Evolutionary conservation across 306 rosid species (phyloP).

Genomic region (Vigna nakashimae): DNA sequence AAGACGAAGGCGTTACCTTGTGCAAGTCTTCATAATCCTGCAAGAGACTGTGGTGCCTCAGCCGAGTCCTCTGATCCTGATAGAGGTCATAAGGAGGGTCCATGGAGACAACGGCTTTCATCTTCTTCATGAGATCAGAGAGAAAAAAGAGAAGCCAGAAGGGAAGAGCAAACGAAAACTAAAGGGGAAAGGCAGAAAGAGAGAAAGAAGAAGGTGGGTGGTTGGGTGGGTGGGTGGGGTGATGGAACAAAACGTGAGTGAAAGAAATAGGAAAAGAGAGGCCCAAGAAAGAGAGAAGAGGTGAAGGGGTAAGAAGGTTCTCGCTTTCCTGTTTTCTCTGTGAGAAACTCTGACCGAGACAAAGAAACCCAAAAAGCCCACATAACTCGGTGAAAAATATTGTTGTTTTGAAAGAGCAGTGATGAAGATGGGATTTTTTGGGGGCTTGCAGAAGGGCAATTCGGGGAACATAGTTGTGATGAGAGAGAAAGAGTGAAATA

Average conservation of each 20-base stretch:
- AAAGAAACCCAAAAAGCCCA: constrained; percentile 93
- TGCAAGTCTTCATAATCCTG: constrained; percentile 82
- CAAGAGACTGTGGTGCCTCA: constrained; percentile 84
- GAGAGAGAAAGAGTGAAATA: constrained; percentile 48
- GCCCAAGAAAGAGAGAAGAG: constrained; percentile 26
- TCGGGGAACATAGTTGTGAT: constrained; percentile 65
- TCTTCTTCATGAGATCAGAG: constrained; percentile 76
- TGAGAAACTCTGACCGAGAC: constrained; percentile 92
- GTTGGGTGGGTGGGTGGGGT: constrained; percentile 9
- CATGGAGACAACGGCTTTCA: constrained; percentile 62
- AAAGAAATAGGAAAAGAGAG: constrained; percentile 22
- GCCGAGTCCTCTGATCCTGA: constrained; percentile 63
- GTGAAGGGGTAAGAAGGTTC: constrained; percentile 66
- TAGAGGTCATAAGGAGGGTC: constrained; percentile 53
- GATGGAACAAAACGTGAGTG: constrained; percentile 44
- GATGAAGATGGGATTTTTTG: constrained; percentile 97
- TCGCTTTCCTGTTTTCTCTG: constrained; percentile 92
- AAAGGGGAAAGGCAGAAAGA: constrained; percentile 25
- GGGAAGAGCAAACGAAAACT: constrained; percentile 23
- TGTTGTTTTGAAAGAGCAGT: constrained; percentile 75
- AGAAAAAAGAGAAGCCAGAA: constrained; percentile 47
- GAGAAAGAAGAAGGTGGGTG: constrained; percentile 39
- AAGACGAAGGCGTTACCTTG: constrained; percentile 55
- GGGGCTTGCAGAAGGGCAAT: constrained; percentile 99
- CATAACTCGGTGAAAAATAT: constrained; percentile 95